Percentiles rank a stretch among this genome's conserved stretches.
Evolutionary conservation across 768 basidiomycete species (phyloP).

Genomic region (Goffeauzyma gilvescens): DNA sequence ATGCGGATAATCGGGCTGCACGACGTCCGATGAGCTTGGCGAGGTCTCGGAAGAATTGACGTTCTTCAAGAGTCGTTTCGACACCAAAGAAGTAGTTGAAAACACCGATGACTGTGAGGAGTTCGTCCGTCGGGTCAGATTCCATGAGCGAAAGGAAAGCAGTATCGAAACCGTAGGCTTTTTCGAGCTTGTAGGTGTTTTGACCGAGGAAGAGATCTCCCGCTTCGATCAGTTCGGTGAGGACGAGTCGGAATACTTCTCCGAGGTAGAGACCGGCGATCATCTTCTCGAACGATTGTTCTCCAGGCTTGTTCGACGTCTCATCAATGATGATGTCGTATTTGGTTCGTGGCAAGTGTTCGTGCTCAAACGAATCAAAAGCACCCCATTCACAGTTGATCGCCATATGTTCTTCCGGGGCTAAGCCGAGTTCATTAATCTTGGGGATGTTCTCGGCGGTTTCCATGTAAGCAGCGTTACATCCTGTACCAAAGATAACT

Average conservation of each 20-base stretch:
- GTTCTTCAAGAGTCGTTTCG: constrained; percentile 87
- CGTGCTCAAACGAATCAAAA: constrained; percentile 88
- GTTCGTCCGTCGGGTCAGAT: constrained; percentile 88
- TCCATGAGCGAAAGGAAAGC: constrained; percentile 96
- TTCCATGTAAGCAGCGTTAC: constrained; percentile 98
- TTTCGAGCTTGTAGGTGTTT: constrained; percentile 95
- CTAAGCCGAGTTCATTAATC: constrained; percentile 52
- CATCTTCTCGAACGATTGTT: constrained; percentile 67
- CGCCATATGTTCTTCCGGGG: constrained; percentile 50
- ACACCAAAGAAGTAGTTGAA: constrained; percentile 93
- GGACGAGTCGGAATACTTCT: constrained; percentile 83
- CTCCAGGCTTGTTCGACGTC: constrained; percentile 83
- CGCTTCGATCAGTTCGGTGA: constrained; percentile 88
- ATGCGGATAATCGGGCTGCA: constrained; percentile 75
- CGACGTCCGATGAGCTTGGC: constrained; percentile 74
- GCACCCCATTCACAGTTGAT: constrained; percentile 78
- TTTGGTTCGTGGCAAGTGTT: constrained; percentile 83
- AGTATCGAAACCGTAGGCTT: constrained; percentile 79
- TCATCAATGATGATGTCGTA: constrained; percentile 86
- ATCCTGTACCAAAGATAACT: constrained; percentile 93
- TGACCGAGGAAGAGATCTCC: constrained; percentile 95
- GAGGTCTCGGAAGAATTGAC: constrained; percentile 89
- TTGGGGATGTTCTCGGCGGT: constrained; percentile 67
- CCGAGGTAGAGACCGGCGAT: constrained; percentile 91
- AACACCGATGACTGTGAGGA: constrained; percentile 89